Conservation (phyloP, 371 early-diverging fungal genomes). For the Circinella umbellata region DNA sequence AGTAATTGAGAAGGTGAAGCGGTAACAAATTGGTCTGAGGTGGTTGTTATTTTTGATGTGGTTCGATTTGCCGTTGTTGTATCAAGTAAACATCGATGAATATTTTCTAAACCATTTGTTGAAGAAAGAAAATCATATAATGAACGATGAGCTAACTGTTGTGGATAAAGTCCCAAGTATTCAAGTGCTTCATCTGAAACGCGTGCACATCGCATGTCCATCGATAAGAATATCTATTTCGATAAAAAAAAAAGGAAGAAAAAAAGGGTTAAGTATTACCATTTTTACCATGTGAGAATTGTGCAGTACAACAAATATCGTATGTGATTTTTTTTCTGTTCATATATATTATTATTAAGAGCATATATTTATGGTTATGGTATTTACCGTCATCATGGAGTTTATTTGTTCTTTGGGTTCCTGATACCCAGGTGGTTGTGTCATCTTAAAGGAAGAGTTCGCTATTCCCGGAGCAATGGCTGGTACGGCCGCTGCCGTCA, state of each 20-base stretch:
- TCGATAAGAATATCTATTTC: constrained; percentile 44
- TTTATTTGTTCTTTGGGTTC: neutral
- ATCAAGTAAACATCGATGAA: constrained; percentile 43
- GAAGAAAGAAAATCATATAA: constrained; percentile 60
- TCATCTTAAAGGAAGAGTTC: constrained; percentile 20
- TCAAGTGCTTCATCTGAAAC: constrained; percentile 60
- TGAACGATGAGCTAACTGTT: constrained; percentile 62
- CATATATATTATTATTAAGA: neutral
- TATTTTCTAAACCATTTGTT: constrained; percentile 39
- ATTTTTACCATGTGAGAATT: too few species aligned
- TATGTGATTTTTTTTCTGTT: too few species aligned
- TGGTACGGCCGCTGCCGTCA: neutral
- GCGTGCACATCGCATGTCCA: constrained; percentile 62
- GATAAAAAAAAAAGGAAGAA: too few species aligned
- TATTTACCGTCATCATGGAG: constrained; percentile 18
- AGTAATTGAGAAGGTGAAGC: constrained; percentile 8
- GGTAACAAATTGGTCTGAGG: constrained; percentile 9
- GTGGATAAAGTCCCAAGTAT: constrained; percentile 62
- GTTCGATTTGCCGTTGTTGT: neutral
- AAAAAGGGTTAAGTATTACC: too few species aligned
- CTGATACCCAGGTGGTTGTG: constrained; percentile 18
- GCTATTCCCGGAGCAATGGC: constrained; percentile 15
- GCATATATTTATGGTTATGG: too few species aligned
- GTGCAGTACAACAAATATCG: too few species aligned
- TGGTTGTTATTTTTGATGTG: neutral